These are phyloP conservation scores for Mycena vulgaris DNA, from an alignment of 768 basidiomycete species.

Conservation along the genomic window DNA sequence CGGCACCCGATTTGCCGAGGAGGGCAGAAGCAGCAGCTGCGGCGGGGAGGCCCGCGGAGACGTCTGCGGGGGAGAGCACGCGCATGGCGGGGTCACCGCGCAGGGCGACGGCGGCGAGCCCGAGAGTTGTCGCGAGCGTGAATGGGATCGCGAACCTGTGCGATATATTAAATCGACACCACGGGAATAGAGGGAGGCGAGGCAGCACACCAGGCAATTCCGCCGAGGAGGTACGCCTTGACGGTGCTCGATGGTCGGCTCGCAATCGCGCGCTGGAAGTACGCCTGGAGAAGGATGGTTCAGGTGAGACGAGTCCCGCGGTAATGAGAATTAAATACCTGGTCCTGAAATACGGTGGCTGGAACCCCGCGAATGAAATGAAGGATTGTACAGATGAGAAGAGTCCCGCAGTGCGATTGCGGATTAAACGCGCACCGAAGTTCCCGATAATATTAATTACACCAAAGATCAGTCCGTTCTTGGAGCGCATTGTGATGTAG, in stretches of 20 bases:
- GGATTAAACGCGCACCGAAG: slow-evolving; percentile 54
- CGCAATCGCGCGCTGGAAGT: slow-evolving; percentile 95
- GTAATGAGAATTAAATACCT: neutral
- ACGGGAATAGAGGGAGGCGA: neutral
- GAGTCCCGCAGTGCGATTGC: slow-evolving; percentile 3
- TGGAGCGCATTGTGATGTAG: slow-evolving; percentile 87
- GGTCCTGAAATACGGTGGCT: slow-evolving; percentile 66
- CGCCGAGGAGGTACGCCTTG: slow-evolving; percentile 92
- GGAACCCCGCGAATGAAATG: neutral
- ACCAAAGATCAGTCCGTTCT: slow-evolving; percentile 85
- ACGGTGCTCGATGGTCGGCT: slow-evolving; percentile 87
- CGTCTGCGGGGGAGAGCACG: slow-evolving; percentile 68
- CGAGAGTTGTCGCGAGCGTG: slow-evolving; percentile 88
- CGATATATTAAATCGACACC: neutral
- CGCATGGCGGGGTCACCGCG: slow-evolving; percentile 70
- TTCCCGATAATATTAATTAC: slow-evolving; percentile 93
- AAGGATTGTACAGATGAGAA: slow-evolving; percentile 34
- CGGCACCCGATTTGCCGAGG: slow-evolving; percentile 85
- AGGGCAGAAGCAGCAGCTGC: slow-evolving; percentile 88
- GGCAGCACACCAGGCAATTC: slow-evolving; percentile 81
- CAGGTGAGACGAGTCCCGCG: too few relatives aligned
- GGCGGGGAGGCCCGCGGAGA: slow-evolving; percentile 91
- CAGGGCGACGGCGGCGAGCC: slow-evolving; percentile 90
- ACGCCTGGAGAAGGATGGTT: slow-evolving; percentile 65
- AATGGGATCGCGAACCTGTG: slow-evolving; percentile 88